Evolutionary conservation across 768 basidiomycete genomes (phyloP).

Genomic region (Rhodosporidiobolus sp.): DNA sequence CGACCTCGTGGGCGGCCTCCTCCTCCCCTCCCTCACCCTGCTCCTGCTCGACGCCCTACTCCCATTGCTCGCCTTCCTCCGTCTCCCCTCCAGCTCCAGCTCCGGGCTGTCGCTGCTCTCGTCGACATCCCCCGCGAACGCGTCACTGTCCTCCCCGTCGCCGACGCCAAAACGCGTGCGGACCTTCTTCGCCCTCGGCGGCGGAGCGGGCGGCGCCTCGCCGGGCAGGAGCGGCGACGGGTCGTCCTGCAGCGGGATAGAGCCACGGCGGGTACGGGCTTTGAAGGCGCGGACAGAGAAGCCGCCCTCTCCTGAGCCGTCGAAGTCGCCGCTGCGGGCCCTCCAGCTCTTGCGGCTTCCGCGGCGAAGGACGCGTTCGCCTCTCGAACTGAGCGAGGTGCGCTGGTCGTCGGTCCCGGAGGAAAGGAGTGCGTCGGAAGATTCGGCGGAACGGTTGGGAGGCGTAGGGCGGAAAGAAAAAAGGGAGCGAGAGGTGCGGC

Average conservation of each 20-base stretch:
- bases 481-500: not conserved
- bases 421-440: not conserved
- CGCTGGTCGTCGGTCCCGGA: not conserved
- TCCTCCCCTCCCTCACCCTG: too few species aligned
- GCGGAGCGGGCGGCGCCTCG: not conserved
- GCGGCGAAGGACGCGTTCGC: not conserved
- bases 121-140: not conserved
- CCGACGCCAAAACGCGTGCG: not conserved
- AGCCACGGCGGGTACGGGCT: too few species aligned
- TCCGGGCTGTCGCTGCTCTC: not conserved
- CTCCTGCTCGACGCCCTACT: not conserved
- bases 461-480: not conserved
- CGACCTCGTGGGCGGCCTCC: too few species aligned
- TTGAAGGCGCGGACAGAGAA: not conserved
- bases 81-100: not conserved
- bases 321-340: not conserved
- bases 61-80: too few species aligned
- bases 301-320: not conserved
- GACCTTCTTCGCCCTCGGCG: not conserved
- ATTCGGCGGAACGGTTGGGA: not conserved
- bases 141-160: slow-evolving; percentile 2
- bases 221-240: not conserved
- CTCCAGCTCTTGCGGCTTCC: not conserved
- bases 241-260: not conserved
- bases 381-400: not conserved